Base-by-base conservation (phyloP, 192 early-diverging fungal genomes). In the Pilaira anomala region DNA sequence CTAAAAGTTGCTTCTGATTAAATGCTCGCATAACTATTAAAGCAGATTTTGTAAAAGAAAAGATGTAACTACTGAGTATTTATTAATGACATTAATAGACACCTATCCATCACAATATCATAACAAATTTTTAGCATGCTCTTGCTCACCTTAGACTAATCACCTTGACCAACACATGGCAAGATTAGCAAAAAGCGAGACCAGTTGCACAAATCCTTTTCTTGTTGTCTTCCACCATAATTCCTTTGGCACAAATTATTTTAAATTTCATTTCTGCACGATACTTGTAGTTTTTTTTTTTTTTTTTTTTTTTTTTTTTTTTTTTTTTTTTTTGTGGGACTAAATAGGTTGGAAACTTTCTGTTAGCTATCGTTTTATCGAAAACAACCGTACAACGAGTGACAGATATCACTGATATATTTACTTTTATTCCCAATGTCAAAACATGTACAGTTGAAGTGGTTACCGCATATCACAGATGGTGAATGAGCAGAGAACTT, bases 271-370 rank as follows among this genome's bases (percentile, higher is more conserved):
- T 53, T 52, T 52, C 13, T 53, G 33, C 51, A 53, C 51, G 24
- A 50, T 53, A 53, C 7, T 53, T 53, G 51, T 18, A 53, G 51
- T 53, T n/a, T n/a, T n/a, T n/a, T n/a, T n/a, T n/a, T n/a, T n/a
- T n/a, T n/a, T n/a, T n/a, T n/a, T n/a, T n/a, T n/a, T n/a, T n/a
- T n/a, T n/a, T n/a, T n/a, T n/a, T n/a, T n/a, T n/a, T n/a, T n/a
- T n/a, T 53, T 36, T 53, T 53, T 53, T 53, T 53, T 36, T 53
- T 53, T 53, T 53, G 51, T 53, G 51, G 51, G 51, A 33, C 51
- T 53, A 53, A 30, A 36, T 33, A 53, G 29, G 16, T 30, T 53
- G 51, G 30, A 53, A 53, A 30, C 26, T 53, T 30, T 53, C 51
- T 53, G 51, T 29, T 29, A 53, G 51, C 30, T 53, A 53, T 53